phyloP scores from a whole-genome alignment of 2,329 filamentous ascomycete species.

The Aspergillus brasiliensis region DNA sequence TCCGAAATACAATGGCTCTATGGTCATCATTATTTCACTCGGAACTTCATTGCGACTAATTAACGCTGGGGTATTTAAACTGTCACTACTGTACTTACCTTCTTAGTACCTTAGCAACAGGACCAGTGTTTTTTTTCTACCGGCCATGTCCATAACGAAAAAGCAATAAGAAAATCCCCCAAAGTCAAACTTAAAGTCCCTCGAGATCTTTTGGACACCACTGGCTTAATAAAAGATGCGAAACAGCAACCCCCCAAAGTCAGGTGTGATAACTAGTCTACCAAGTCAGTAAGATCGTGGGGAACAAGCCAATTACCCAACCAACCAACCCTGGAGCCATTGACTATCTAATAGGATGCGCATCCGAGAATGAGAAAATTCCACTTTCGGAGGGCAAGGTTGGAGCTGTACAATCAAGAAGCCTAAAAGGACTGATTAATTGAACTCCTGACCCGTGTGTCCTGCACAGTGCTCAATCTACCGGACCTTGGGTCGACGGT shows the following conservation, averaged over 20 bases:
- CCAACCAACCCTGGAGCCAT: constrained; percentile 2
- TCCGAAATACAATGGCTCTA: background rate
- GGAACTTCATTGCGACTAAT: background rate
- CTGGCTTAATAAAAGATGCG: background rate
- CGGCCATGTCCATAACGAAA: constrained; percentile 7
- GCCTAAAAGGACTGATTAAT: background rate
- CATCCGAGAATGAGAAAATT: background rate
- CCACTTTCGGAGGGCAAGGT: background rate
- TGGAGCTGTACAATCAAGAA: background rate
- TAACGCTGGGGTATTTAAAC: background rate
- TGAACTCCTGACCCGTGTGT: constrained; percentile 2
- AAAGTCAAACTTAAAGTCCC: constrained; percentile 3
- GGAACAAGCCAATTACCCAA: background rate
- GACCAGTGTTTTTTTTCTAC: background rate
- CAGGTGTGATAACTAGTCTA: background rate
- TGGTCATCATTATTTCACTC: background rate
- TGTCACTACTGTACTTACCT: background rate
- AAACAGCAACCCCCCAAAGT: background rate
- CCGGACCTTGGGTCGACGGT: background rate
- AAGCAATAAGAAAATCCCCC: constrained; percentile 3
- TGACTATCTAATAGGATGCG: background rate
- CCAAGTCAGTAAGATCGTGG: background rate
- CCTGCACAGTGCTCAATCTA: background rate
- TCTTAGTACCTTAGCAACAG: background rate
- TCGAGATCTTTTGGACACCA: constrained; percentile 4